Evolutionary conservation across 371 early-diverging fungal species (phyloP), one percentile per base, ranked within the genome.

Genomic region (Homolaphlyctis polyrhiza): DNA sequence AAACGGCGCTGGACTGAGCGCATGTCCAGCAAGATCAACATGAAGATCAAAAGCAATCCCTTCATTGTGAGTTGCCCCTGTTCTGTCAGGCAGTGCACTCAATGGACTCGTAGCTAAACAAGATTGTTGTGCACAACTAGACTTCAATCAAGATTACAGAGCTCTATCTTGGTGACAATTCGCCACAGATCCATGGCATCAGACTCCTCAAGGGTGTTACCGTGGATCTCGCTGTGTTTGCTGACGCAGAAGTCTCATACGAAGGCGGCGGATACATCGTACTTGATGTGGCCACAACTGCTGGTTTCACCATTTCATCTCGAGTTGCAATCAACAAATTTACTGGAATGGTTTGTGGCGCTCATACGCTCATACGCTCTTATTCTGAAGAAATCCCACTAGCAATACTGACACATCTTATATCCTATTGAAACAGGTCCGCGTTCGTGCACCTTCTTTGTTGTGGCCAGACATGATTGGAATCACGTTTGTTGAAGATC

Each of bases 401-500:
- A n/a, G n/a, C n/a, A n/a, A n/a, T n/a, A n/a, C n/a, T n/a, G n/a
- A n/a, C n/a, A n/a, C n/a, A n/a, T n/a, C n/a, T n/a, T n/a, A n/a
- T n/a, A n/a, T n/a, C n/a, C n/a, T n/a, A n/a, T n/a, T n/a, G 30
- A 60, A 60, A 3, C 29, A 72, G 71, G 29, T 78, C 0, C 69
- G 82, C 25, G 60, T 74, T 8, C 70, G 82, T 0, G 49, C 67
- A 32, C 82, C 82, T 6, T 73, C 78, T 0, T 63, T 69, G 16
- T 54, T 54, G 30, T 75, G 71, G 67, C 59, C 69, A 3, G 79
- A 79, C 60, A 77, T 77, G 78, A 68, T 78, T 48, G 73, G 74
- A 5, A 55, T 77, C 27, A 63, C 82, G 8, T 81, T 81, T 66
- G 78, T 75, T 30, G 76, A 78, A 49, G 79, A 81, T 61, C 82